phyloP scores from a whole-genome alignment of 495 filamentous ascomycete species.

The Zalerion maritima region DNA sequence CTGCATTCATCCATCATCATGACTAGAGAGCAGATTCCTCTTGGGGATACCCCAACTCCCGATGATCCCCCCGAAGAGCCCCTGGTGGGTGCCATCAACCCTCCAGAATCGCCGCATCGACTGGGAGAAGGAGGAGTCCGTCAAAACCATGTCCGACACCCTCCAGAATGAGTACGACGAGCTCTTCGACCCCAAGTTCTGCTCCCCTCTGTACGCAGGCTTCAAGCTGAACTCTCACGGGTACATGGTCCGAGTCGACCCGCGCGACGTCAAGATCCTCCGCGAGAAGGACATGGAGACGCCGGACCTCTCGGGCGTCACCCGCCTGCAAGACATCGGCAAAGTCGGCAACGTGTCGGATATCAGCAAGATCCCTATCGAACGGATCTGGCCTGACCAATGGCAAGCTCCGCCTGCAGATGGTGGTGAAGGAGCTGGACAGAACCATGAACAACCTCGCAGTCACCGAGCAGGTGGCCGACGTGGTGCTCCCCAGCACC shows the following conservation, averaged over 20 bases:
- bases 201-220: constrained; percentile 21
- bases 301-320: constrained; percentile 17
- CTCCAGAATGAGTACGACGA: constrained; percentile 29
- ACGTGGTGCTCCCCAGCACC: constrained; percentile 20
- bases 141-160: constrained; percentile 16
- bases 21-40: no score
- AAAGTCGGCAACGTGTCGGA: constrained; percentile 18
- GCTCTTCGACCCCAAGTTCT: constrained; percentile 25
- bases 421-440: constrained; percentile 12
- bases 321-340: constrained; percentile 17
- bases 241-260: no score
- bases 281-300: constrained; percentile 22
- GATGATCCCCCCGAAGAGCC: constrained; percentile 21
- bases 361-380: constrained; percentile 14
- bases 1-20: no score
- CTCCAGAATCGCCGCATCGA: constrained; percentile 21
- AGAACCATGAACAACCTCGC: constrained; percentile 15
- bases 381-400: constrained; percentile 21
- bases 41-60: no score
- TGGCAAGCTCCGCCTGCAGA: constrained; percentile 20
- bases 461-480: constrained; percentile 18
- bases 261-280: no score
- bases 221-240: constrained; percentile 17
- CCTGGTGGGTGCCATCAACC: constrained; percentile 23
- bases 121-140: constrained; percentile 11